These are phyloP conservation scores for Tuber aestivum DNA, from an alignment of 495 filamentous ascomycete genomes.

Conservation along the genomic window DNA sequence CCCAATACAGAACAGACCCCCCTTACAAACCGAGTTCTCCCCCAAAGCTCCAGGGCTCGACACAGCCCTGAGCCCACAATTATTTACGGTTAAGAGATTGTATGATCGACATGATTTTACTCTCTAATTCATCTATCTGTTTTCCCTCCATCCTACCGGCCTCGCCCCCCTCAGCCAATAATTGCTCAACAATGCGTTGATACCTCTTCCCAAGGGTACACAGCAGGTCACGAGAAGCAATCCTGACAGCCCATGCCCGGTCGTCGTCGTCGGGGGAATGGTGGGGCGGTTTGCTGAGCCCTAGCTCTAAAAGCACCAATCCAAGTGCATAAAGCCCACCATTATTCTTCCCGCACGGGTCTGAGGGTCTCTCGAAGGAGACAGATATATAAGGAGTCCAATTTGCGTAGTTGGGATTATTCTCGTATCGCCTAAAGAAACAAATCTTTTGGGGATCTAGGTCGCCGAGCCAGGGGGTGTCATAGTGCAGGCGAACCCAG, in stretches of 20 bases:
- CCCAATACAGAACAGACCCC: too few species aligned
- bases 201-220: not conserved
- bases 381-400: not conserved
- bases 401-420: not conserved
- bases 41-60: too few species aligned
- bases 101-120: not conserved
- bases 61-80: too few species aligned
- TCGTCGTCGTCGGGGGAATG: not conserved
- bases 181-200: not conserved
- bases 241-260: not conserved
- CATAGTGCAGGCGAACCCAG: not conserved
- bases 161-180: not conserved
- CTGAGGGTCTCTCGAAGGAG: not conserved
- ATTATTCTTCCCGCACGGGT: rapidly evolving
- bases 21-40: too few species aligned
- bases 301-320: not conserved
- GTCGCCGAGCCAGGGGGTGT: not conserved
- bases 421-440: not conserved
- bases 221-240: not conserved
- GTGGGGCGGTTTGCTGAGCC: not conserved
- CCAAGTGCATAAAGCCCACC: not conserved
- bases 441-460: not conserved
- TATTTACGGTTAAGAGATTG: not conserved
- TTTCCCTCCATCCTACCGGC: not conserved
- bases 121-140: not conserved